Evolutionary conservation across 176 grass and related monocot species (phyloP).

Genomic region (Oryza punctata): DNA sequence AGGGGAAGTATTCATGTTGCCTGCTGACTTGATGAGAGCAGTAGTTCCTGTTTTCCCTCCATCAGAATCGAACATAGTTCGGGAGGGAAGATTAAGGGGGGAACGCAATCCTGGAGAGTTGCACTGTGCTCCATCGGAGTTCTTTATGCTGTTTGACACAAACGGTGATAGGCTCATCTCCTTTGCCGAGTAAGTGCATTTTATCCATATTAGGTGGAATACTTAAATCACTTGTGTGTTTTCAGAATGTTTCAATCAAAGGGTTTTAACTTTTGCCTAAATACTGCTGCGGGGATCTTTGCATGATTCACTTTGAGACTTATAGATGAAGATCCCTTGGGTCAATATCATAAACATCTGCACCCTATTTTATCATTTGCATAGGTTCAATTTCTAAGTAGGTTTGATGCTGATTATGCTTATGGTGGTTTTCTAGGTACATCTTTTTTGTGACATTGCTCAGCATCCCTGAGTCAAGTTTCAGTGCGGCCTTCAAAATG

Average conservation of each 20-base stretch:
- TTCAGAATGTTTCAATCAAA: neutral
- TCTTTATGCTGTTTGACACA: conserved; percentile 89
- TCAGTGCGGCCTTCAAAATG: conserved; percentile 92
- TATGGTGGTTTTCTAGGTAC: conserved; percentile 60
- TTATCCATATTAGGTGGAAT: neutral
- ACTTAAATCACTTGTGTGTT: neutral
- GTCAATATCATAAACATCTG: conserved; percentile 1
- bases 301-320: neutral
- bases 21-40: conserved; percentile 82
- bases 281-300: neutral
- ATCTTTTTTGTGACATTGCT: conserved; percentile 95
- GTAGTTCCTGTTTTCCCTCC: conserved; percentile 95
- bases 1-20: conserved; percentile 80
- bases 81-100: conserved; percentile 75
- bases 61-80: conserved; percentile 71
- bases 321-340: neutral
- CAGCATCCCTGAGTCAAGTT: conserved; percentile 85
- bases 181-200: conserved; percentile 84
- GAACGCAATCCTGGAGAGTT: conserved; percentile 72
- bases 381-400: conserved; percentile 25
- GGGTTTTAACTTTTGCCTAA: neutral
- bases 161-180: conserved; percentile 92
- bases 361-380: neutral
- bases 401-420: neutral
- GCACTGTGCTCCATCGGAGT: conserved; percentile 73